Percentiles rank a stretch among this genome's conserved stretches.
Conservation (phyloP, 345 rosid genomes). For the Bruguiera parviflora region DNA sequence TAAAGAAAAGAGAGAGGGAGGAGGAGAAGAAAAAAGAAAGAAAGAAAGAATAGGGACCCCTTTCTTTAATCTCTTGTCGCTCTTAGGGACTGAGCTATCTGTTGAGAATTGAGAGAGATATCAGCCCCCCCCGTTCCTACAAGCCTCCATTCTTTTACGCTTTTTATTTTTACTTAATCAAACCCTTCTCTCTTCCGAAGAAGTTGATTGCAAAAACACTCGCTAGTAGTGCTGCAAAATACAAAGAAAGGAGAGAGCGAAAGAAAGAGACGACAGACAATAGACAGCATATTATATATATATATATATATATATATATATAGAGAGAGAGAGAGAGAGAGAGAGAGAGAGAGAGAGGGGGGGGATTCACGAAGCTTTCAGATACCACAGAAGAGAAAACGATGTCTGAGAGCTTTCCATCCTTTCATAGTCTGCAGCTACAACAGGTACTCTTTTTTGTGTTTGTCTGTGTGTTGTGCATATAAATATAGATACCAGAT, state of each 20-base stretch:
- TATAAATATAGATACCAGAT: not conserved
- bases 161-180: constrained; percentile 16
- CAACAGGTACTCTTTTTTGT: constrained; percentile 30
- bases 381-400: constrained; percentile 43
- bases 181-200: constrained; percentile 8
- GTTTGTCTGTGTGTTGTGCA: not conserved
- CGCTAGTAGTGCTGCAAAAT: constrained; percentile 26
- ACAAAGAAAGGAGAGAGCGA: constrained; percentile 43
- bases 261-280: constrained; percentile 37
- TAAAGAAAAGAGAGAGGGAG: constrained; percentile 14
- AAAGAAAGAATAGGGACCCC: constrained; percentile 49
- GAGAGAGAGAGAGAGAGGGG: not conserved
- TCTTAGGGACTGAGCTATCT: constrained; percentile 18
- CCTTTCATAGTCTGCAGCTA: constrained; percentile 52
- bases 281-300: constrained; percentile 10
- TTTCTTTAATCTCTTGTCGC: constrained; percentile 25
- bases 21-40: constrained; percentile 27
- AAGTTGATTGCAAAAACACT: constrained; percentile 19
- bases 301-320: not conserved
- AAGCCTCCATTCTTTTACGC: constrained; percentile 22
- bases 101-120: constrained; percentile 33
- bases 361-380: constrained; percentile 44
- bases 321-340: not conserved
- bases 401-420: constrained; percentile 53
- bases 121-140: constrained; percentile 1